These are phyloP conservation scores for Edaphochlamys debaryana DNA, from an alignment of 139 green algal species.

Conservation along the genomic window DNA sequence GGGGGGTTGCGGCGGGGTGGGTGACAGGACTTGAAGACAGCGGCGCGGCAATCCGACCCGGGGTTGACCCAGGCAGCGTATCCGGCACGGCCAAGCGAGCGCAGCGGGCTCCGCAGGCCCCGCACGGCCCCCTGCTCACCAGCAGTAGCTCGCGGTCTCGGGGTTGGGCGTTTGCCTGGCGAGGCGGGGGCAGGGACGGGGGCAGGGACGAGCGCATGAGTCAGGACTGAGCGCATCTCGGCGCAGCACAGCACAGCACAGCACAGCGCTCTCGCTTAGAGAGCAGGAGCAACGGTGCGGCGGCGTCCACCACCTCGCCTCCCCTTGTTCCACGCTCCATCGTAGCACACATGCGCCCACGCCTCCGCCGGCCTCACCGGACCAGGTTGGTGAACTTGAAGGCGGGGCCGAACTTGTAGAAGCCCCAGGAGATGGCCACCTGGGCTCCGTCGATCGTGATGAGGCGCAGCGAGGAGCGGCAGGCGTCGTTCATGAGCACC, in stretches of 20 bases:
- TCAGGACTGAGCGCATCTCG: background rate
- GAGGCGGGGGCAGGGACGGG: too few relatives aligned
- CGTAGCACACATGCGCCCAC: too few relatives aligned
- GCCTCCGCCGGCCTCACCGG: background rate
- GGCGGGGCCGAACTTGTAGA: background rate
- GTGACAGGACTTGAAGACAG: background rate
- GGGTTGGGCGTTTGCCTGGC: too few relatives aligned
- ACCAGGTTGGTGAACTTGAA: slow-evolving; percentile 23
- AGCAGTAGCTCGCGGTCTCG: too few relatives aligned
- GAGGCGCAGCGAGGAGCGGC: background rate
- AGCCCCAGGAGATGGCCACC: background rate
- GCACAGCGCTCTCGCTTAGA: background rate
- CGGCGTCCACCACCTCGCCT: background rate
- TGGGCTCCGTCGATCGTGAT: slow-evolving; percentile 18
- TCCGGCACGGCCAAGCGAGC: too few relatives aligned
- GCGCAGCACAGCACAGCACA: background rate
- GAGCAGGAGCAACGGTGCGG: background rate
- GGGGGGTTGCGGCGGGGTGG: background rate
- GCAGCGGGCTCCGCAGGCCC: too few relatives aligned
- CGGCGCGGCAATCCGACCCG: too few relatives aligned
- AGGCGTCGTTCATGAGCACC: slow-evolving; percentile 5
- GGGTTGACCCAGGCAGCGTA: too few relatives aligned
- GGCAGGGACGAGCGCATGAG: too few relatives aligned
- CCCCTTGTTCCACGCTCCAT: too few relatives aligned
- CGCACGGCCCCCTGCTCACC: too few relatives aligned